Evolutionary conservation across 164 flowering plant genomes (phyloP), one percentile per base, ranked within the genome.

Genomic region (Annona squamosa): DNA sequence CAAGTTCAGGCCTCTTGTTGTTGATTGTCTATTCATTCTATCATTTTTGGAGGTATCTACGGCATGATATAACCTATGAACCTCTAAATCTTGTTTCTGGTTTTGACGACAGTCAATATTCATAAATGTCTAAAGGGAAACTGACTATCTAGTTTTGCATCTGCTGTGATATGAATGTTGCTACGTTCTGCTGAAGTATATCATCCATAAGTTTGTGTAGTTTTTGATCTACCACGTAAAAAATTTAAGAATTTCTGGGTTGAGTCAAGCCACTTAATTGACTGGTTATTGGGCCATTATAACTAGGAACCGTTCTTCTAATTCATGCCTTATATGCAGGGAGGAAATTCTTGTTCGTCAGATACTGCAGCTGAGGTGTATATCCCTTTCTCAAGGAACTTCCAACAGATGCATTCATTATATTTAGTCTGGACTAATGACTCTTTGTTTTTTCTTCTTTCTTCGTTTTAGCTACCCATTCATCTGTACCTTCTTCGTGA

Each of bases 401-500:
- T 72, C 42, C 69, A 41, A 46, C 42, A 41, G 37, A 72, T 69
- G 48, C 42, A 1, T 66, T 42, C 12, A 57, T 71, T 68, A 37
- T 0, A 16, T 37, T 66, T 10, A 44, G 56, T 68, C 47, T 26
- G 37, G 37, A 1, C 37, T 26, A 26, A 26, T 26, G 70, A 63
- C 37, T 47, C 17, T 10, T 13, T 26, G 17, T 26, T 56, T 78
- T 45, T 57, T 42, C 70, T 62, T 17, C 71, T 59, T 6, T 72
- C 75, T 78, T 73, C 64, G 68, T 73, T 69, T 62, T 75, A 93
- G 98, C 80, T 91, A 64, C 90, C 92, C 56, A 77, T 91, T 57
- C 81, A 82, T 77, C 81, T 91, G 73, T 91, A 90, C 81, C 87
- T 93, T 76, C 79, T 91, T 65, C 89, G 84, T 69, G 98, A 93